Percentiles rank a stretch among this genome's conserved stretches.
phyloP scores from a whole-genome alignment of 2,329 filamentous ascomycete genomes.

The Spiromastix sp. region DNA sequence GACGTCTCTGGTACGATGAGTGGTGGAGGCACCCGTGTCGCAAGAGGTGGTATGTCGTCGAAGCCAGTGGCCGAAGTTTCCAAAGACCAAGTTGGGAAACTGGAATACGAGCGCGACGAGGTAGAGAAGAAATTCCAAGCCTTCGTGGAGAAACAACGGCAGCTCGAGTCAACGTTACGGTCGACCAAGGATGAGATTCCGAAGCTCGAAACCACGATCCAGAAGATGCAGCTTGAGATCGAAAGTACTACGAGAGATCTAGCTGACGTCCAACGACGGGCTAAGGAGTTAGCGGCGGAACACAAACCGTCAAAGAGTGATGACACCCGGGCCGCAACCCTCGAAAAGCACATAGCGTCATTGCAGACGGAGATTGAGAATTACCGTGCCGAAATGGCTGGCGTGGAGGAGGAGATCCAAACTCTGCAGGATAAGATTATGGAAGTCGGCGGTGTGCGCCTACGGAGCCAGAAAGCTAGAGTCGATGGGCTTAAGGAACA shows the following conservation, averaged over 20 bases:
- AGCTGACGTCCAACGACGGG: constrained; percentile 69
- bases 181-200: constrained; percentile 70
- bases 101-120: constrained; percentile 76
- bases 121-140: constrained; percentile 73
- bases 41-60: constrained; percentile 91
- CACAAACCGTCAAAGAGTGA: constrained; percentile 73
- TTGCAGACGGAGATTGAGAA: constrained; percentile 70
- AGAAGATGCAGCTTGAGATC: constrained; percentile 81
- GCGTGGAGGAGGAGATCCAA: constrained; percentile 87
- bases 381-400: constrained; percentile 74
- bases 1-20: constrained; percentile 99
- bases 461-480: constrained; percentile 80
- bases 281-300: constrained; percentile 73
- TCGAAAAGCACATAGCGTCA: constrained; percentile 68
- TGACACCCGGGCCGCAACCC: constrained; percentile 57
- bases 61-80: constrained; percentile 80
- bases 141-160: constrained; percentile 74
- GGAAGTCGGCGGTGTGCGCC: constrained; percentile 89
- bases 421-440: constrained; percentile 92
- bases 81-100: constrained; percentile 77
- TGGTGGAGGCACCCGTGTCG: constrained; percentile 83
- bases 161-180: constrained; percentile 63
- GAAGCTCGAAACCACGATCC: constrained; percentile 75
- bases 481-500: constrained; percentile 83
- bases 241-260: constrained; percentile 80